A percentile compares a stretch with the other conserved stretches of the same genome.
Evolutionary conservation across 2,329 filamentous ascomycete species (phyloP).

Genomic region (Ascomycota sp.): DNA sequence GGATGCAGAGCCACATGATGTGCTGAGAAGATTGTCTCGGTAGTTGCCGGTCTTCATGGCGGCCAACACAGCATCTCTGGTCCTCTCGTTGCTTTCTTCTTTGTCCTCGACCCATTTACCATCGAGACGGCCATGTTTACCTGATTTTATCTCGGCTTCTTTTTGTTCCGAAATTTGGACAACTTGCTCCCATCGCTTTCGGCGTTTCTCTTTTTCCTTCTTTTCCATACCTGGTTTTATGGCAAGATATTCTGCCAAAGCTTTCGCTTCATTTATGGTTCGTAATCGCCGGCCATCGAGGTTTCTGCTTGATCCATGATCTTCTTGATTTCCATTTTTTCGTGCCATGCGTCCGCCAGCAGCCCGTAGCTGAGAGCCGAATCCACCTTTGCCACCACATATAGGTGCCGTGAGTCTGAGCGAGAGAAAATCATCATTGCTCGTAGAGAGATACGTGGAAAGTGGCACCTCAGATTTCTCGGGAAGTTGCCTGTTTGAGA

Average conservation of each 20-base stretch:
- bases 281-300: conserved; percentile 74
- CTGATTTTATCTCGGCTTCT: conserved; percentile 62
- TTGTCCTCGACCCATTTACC: conserved; percentile 90
- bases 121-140: conserved; percentile 49
- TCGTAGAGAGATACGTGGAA: conserved; percentile 33
- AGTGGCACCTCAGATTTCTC: conserved; percentile 30
- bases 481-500: conserved; percentile 49
- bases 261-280: conserved; percentile 87
- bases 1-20: conserved; percentile 25
- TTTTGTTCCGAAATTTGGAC: conserved; percentile 64
- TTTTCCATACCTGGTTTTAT: conserved; percentile 95
- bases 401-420: conserved; percentile 60
- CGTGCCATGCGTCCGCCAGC: conserved; percentile 95
- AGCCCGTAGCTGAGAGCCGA: conserved; percentile 87
- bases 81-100: conserved; percentile 70
- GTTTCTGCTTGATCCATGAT: conserved; percentile 79
- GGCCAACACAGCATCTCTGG: conserved; percentile 49
- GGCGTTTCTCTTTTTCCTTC: conserved; percentile 70
- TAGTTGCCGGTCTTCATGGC: conserved; percentile 44
- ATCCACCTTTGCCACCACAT: conserved; percentile 88
- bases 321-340: conserved; percentile 67
- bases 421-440: conserved; percentile 48
- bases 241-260: conserved; percentile 78
- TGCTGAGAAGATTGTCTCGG: conserved; percentile 34
- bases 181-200: conserved; percentile 70